Conservation (phyloP, 73 alveolate genomes). For the Effrenium voratum region DNA sequence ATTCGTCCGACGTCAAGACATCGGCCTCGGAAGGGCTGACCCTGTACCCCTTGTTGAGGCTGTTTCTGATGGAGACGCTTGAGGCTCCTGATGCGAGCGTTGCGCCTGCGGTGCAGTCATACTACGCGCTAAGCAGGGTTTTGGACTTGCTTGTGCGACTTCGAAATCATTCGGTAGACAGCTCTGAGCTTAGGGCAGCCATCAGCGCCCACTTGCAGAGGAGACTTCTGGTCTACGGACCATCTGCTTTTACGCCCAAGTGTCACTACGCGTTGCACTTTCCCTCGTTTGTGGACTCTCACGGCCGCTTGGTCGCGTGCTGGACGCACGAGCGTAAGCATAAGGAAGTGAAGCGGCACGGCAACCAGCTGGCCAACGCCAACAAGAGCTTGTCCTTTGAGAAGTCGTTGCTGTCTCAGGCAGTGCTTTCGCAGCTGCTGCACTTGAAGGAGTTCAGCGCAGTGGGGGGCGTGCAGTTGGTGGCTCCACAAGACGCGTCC, state of each 20-base stretch:
- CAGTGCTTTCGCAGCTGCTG: background rate
- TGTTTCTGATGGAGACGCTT: background rate
- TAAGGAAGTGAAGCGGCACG: background rate
- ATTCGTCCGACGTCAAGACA: background rate
- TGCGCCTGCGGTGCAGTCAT: background rate
- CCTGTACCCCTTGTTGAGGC: background rate
- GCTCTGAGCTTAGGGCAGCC: background rate
- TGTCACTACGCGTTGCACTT: background rate
- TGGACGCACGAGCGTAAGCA: slow-evolving; percentile 5
- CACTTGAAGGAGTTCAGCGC: background rate
- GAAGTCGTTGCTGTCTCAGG: background rate
- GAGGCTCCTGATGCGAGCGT: background rate
- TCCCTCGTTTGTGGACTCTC: background rate
- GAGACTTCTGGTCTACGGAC: background rate
- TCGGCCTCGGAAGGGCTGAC: background rate
- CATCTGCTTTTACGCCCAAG: background rate
- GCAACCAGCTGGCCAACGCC: background rate
- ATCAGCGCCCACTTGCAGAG: background rate
- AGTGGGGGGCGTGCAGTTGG: background rate
- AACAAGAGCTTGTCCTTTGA: background rate
- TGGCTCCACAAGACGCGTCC: background rate
- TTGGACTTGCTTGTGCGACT: background rate
- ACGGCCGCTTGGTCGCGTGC: background rate
- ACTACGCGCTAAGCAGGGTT: background rate
- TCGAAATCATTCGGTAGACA: too few species aligned